Evolutionary conservation across 2,329 filamentous ascomycete species (phyloP), one percentile per base, ranked within the genome.

Genomic region (Botrytis fragariae): DNA sequence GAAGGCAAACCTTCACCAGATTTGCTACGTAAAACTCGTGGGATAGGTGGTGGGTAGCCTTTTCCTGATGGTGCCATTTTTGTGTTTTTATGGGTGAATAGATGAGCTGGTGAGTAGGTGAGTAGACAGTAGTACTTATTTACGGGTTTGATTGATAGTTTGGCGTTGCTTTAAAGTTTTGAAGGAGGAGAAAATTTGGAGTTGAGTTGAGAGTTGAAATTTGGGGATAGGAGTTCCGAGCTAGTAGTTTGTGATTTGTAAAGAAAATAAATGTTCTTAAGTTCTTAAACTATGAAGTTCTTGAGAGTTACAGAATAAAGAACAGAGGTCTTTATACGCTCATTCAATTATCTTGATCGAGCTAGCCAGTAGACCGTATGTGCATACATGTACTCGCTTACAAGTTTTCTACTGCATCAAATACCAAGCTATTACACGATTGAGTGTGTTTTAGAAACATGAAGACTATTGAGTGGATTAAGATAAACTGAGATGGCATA

Each of bases 361-460:
- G 48, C 48, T n/a, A 14, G 25, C 48, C 4, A n/a, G 48, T 51
- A 3, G 2, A 7, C 48, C 48, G 48, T 51, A 51, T 3, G 6
- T 51, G 25, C 25, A n/a, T 51, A 25, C n/a, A n/a, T 3, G 4
- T 14, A 51, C 7, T n/a, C 48, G 25, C 48, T n/a, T 51, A 51
- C 2, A 10, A n/a, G 4, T 14, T 14, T 51, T 51, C 48, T 51
- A n/a, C 48, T 51, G 48, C 25, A 51, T n/a, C 48, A 14, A 51
- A 12, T 14, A 6, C 10, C 1, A 2, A 4, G 10, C 10, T 12
- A n/a, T 0, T n/a, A 14, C 5, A 51, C 5, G 25, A 14, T 51
- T 51, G 10, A 25, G 10, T 51, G 25, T 51, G 4, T 51, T n/a
- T 10, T n/a, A 14, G 48, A 51, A 51, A n/a, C 1, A 51, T n/a